Conservation (phyloP, 495 filamentous ascomycete genomes). For the Penicillium salamii region DNA sequence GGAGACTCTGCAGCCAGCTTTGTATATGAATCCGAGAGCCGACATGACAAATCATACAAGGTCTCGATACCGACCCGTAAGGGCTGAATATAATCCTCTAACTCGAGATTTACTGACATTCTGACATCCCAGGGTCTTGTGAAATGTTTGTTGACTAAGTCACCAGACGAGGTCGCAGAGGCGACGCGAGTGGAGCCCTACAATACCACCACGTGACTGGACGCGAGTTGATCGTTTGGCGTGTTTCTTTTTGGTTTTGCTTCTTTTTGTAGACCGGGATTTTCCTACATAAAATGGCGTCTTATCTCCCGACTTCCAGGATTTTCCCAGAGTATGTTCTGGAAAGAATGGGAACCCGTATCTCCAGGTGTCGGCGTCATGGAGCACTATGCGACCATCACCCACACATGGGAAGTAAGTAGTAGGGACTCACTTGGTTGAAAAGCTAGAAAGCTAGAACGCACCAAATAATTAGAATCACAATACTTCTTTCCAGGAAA, state of each 20-base stretch:
- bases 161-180: not conserved
- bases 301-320: too few relatives aligned
- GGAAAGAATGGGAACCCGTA: too few relatives aligned
- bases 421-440: too few relatives aligned
- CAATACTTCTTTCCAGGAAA: too few relatives aligned
- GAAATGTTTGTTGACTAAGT: not conserved
- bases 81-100: constrained; percentile 23
- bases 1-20: constrained; percentile 56
- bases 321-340: too few relatives aligned
- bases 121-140: not conserved
- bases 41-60: constrained; percentile 53
- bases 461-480: too few relatives aligned
- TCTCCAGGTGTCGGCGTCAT: too few relatives aligned
- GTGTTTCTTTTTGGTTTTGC: not conserved
- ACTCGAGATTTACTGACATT: not conserved
- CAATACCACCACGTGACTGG: constrained; percentile 7
- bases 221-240: not conserved
- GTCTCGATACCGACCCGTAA: constrained; percentile 25
- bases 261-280: too few relatives aligned
- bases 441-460: too few relatives aligned
- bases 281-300: too few relatives aligned
- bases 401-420: too few relatives aligned
- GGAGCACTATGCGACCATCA: too few relatives aligned
- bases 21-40: constrained; percentile 54
- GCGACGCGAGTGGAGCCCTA: not conserved